These are phyloP conservation scores for Cystobasidium onofrii DNA, from an alignment of 768 basidiomycete genomes.

Conservation along the genomic window DNA sequence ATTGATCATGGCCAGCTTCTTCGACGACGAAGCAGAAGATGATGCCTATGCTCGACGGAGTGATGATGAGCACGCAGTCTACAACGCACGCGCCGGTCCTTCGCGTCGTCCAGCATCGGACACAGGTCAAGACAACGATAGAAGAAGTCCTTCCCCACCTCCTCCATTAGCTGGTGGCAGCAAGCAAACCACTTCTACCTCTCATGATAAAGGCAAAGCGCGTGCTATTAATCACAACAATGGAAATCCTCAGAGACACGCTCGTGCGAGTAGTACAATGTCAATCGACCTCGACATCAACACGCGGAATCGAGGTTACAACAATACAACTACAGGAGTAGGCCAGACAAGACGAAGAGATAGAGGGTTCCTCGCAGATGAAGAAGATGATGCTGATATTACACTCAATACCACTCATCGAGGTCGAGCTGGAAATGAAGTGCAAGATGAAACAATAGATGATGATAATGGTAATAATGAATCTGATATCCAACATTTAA, in stretches of 20 bases:
- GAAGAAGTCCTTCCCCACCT: neutral
- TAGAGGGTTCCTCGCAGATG: neutral
- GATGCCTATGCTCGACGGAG: too few species aligned
- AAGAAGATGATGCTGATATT: neutral
- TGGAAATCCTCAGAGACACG: neutral
- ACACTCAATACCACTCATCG: neutral
- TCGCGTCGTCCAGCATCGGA: neutral
- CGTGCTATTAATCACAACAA: neutral
- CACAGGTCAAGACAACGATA: neutral
- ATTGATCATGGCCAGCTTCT: neutral
- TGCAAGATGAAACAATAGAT: neutral
- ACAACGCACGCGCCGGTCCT: neutral
- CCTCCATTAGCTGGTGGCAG: neutral
- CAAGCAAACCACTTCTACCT: neutral
- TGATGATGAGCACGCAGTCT: neutral
- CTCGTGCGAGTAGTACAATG: neutral
- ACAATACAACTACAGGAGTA: neutral
- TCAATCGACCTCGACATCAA: neutral
- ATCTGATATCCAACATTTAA: slow-evolving; percentile 36
- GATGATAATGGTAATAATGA: neutral
- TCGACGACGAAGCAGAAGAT: neutral
- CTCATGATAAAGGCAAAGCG: neutral
- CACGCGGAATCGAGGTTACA: neutral
- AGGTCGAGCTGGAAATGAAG: neutral
- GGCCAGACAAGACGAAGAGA: neutral